Evolutionary conservation across 2,329 filamentous ascomycete genomes (phyloP).

Genomic region (Aspergillus texensis): DNA sequence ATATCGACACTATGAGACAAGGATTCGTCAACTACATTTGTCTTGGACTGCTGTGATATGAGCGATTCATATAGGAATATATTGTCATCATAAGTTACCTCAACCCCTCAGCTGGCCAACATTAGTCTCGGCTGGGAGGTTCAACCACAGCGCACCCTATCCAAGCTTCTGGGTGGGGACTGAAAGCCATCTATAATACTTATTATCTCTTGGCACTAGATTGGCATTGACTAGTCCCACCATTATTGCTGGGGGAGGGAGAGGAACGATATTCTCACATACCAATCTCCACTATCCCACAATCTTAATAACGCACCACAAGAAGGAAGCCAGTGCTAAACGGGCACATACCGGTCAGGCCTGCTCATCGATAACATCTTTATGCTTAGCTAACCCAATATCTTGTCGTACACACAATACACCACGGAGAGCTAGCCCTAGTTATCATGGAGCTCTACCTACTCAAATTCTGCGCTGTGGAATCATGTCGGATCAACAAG

Average conservation of each 20-base stretch:
- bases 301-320: not conserved
- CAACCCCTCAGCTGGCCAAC: not conserved
- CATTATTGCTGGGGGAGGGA: too few relatives aligned
- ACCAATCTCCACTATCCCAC: not conserved
- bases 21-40: not conserved
- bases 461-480: too few relatives aligned
- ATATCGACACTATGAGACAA: not conserved
- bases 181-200: not conserved
- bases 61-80: not conserved
- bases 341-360: not conserved
- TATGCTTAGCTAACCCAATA: accelerated
- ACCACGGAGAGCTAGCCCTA: not conserved
- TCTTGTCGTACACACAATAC: not conserved
- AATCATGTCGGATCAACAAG: too few relatives aligned
- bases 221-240: not conserved
- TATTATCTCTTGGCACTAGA: not conserved
- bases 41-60: not conserved
- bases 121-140: not conserved
- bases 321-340: not conserved
- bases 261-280: not conserved
- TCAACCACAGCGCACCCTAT: not conserved
- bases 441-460: not conserved
- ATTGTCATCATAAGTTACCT: not conserved
- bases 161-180: not conserved
- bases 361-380: too few relatives aligned